Percentiles rank a stretch among this genome's conserved stretches.
These are phyloP conservation scores for Silene latifolia DNA, from an alignment of 148 eudicot species.

Conservation along the genomic window DNA sequence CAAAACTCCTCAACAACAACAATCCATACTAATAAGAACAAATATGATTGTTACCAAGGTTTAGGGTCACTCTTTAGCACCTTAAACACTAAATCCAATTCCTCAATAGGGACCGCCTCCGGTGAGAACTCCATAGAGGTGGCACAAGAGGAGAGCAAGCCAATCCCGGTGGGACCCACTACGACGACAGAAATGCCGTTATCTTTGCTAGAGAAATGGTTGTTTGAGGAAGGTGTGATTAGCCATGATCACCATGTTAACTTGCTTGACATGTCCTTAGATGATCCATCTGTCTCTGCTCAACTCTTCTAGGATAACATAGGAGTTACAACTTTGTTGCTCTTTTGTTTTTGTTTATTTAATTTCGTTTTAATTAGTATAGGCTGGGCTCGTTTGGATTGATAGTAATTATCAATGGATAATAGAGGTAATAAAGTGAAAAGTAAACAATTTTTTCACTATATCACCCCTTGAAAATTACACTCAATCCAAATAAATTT, in stretches of 20 bases:
- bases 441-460: too few species aligned
- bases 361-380: background rate
- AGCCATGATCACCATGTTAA: slow-evolving; percentile 37
- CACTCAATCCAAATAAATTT: too few species aligned
- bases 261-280: slow-evolving; percentile 44
- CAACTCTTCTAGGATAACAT: slow-evolving; percentile 41
- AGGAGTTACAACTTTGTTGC: background rate
- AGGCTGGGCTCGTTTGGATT: too few species aligned
- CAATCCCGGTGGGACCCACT: background rate
- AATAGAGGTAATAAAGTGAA: too few species aligned
- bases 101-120: slow-evolving; percentile 18
- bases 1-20: slow-evolving; percentile 7
- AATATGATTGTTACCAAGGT: slow-evolving; percentile 3
- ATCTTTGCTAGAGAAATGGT: slow-evolving; percentile 62
- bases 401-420: too few species aligned
- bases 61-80: slow-evolving; percentile 31
- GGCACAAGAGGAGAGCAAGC: slow-evolving; percentile 34
- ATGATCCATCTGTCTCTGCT: slow-evolving; percentile 24
- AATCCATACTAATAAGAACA: too few species aligned
- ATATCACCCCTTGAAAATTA: too few species aligned
- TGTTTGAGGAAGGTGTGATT: slow-evolving; percentile 56
- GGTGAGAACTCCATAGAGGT: slow-evolving; percentile 20
- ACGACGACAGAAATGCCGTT: slow-evolving; percentile 32
- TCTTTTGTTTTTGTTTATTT: background rate
- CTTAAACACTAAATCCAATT: slow-evolving; percentile 28